phyloP scores from a whole-genome alignment of 2,329 filamentous ascomycete genomes.

The Exophiala mesophila region DNA sequence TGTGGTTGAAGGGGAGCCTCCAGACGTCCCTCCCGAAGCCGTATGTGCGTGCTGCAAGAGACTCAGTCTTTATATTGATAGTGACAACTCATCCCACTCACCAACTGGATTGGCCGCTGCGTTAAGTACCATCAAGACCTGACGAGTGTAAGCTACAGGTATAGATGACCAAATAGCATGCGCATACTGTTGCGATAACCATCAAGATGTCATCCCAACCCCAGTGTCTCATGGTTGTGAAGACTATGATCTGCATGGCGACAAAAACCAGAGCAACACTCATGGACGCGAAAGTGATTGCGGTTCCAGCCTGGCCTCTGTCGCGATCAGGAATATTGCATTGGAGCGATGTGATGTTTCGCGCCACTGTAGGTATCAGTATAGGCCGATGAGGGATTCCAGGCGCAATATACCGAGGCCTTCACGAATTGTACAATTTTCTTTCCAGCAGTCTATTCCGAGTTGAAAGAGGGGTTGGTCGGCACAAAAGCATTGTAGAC shows the following conservation, averaged over 20 bases:
- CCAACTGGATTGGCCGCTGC: slow-evolving; percentile 11
- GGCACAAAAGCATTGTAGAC: slow-evolving; percentile 13
- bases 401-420: slow-evolving; percentile 6
- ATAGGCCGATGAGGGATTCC: not conserved
- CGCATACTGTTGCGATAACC: slow-evolving; percentile 10
- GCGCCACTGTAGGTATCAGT: slow-evolving; percentile 7
- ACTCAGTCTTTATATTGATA: not conserved
- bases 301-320: slow-evolving; percentile 7
- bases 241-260: slow-evolving; percentile 4
- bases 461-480: slow-evolving; percentile 6
- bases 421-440: slow-evolving; percentile 14
- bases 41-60: slow-evolving; percentile 7
- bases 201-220: slow-evolving; percentile 16
- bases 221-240: slow-evolving; percentile 5
- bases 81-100: not conserved
- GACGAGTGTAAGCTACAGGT: too few relatives aligned
- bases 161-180: not conserved
- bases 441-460: slow-evolving; percentile 7
- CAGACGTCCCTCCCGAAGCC: slow-evolving; percentile 13
- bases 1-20: slow-evolving; percentile 13
- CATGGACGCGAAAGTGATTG: slow-evolving; percentile 16
- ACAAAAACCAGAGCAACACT: slow-evolving; percentile 11
- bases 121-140: slow-evolving; percentile 17
- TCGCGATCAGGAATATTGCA: slow-evolving; percentile 12
- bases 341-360: slow-evolving; percentile 12